These are phyloP conservation scores for Apiotrichum porosum DNA, from an alignment of 1,284 basidiomycete species.

Conservation along the genomic window DNA sequence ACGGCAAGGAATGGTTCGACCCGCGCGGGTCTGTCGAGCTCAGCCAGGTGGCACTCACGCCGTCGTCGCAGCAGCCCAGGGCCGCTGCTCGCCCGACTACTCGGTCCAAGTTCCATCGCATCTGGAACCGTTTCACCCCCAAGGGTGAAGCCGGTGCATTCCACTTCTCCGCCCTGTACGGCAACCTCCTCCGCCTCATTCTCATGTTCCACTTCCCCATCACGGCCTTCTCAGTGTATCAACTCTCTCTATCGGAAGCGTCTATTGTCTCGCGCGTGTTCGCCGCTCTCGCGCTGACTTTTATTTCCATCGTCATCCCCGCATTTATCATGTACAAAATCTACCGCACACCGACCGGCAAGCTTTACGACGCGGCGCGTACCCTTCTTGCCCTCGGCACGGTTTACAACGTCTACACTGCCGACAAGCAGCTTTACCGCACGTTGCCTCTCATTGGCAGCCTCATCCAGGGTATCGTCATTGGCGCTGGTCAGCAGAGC, in stretches of 20 bases:
- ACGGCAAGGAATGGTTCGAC: conserved; percentile 18
- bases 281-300: conserved; percentile 55
- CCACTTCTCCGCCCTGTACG: conserved; percentile 51
- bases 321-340: conserved; percentile 69
- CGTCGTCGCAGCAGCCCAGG: not conserved
- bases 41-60: conserved; percentile 6
- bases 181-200: conserved; percentile 84
- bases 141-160: conserved; percentile 49
- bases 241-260: conserved; percentile 64
- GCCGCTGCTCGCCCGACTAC: not conserved
- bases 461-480: conserved; percentile 69
- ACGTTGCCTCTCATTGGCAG: conserved; percentile 74
- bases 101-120: conserved; percentile 23
- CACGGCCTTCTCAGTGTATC: conserved; percentile 83
- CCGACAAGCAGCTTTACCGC: conserved; percentile 84
- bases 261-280: conserved; percentile 47
- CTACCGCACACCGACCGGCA: conserved; percentile 72
- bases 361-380: conserved; percentile 88
- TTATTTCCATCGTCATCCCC: conserved; percentile 76
- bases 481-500: conserved; percentile 82
- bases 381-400: conserved; percentile 86
- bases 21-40: conserved; percentile 5
- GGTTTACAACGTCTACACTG: conserved; percentile 92
- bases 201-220: conserved; percentile 90
- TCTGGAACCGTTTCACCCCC: conserved; percentile 44